A percentile compares a stretch with the other conserved stretches of the same genome.
Conservation (phyloP, 2,329 filamentous ascomycete genomes). For the Xylariaceae sp. region DNA sequence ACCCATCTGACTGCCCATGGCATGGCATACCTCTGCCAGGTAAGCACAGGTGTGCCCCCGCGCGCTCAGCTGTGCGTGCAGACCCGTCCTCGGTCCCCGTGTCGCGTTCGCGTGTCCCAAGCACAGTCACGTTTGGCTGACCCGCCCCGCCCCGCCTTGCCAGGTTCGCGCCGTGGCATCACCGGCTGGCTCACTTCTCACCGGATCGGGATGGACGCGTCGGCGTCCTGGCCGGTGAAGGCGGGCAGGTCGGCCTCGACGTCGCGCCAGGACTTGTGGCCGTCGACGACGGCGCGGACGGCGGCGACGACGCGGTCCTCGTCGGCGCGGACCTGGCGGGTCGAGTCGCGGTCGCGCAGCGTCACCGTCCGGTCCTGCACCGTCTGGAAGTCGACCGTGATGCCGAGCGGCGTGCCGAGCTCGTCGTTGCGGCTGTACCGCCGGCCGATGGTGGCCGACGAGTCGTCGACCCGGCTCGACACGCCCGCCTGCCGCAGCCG, state of each 20-base stretch:
- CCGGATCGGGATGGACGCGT: slow-evolving; percentile 23
- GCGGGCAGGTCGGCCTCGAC: slow-evolving; percentile 71
- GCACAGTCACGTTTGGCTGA: no score
- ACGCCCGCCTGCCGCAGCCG: slow-evolving; percentile 70
- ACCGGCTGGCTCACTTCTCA: no score
- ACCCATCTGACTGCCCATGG: no score
- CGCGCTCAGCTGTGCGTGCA: no score
- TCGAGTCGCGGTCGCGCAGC: slow-evolving; percentile 83
- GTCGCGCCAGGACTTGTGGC: slow-evolving; percentile 55
- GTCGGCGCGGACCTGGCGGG: slow-evolving; percentile 78
- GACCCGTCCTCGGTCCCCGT: no score
- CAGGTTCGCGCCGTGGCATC: no score
- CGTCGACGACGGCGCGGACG: slow-evolving; percentile 42
- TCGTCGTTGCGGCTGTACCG: slow-evolving; percentile 93
- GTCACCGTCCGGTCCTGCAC: slow-evolving; percentile 81
- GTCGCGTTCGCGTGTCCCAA: no score
- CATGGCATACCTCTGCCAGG: no score
- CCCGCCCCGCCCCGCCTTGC: no score
- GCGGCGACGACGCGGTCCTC: slow-evolving; percentile 74
- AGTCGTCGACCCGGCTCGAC: slow-evolving; percentile 82
- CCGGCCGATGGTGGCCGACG: slow-evolving; percentile 87
- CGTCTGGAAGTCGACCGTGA: slow-evolving; percentile 95
- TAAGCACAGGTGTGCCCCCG: no score
- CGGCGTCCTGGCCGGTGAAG: slow-evolving; percentile 70
- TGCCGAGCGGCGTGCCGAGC: slow-evolving; percentile 85